Evolutionary conservation across 441 rosid genomes (phyloP), one percentile per base, ranked within the genome.

Genomic region (Populus hybrid): DNA sequence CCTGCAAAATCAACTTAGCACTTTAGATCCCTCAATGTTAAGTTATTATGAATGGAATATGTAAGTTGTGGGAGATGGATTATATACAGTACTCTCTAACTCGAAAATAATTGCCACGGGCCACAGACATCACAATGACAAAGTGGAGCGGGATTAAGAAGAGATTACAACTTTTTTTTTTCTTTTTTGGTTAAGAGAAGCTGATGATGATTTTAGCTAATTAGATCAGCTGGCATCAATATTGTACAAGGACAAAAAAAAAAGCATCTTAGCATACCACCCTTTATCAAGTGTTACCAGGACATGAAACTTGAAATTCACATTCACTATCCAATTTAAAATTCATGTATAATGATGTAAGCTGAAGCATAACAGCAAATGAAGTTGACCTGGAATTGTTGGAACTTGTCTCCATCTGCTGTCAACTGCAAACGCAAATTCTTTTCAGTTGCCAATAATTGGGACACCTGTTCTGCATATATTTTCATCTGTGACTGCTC

Each of bases 341-440:
- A 35, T 9, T 24, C 33, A 28, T 45, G 24, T 2, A 26, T 71
- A 36, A 71, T 68, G 61, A 31, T 45, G 7, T 29, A 33, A 64
- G 71, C 2, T 33, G 24, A 33, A 28, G 21, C 64, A 36, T n/a
- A 63, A 28, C 63, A 38, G 59, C 20, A 26, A 68, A 77, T 73
- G 81, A 80, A 79, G 68, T 69, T 69, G 59, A 94, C 99, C 97
- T 95, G 98, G 81, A 95, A 93, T 78, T 93, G 96, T 82, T 90
- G 98, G 84, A 95, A 95, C 71, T 95, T 95, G 77, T 93, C 98
- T 79, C 98, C 99, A 76, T 92, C 99, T 40, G 93, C 88, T 36
- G 96, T 91, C 83, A 92, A 86, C 85, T 93, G 97, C 84, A 82
- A 67, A 73, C 96, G 92, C 86, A 95, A 85, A 76, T 86, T 88